Base-by-base conservation (phyloP, 2,329 filamentous ascomycete species). In the Penicillium sp. region DNA sequence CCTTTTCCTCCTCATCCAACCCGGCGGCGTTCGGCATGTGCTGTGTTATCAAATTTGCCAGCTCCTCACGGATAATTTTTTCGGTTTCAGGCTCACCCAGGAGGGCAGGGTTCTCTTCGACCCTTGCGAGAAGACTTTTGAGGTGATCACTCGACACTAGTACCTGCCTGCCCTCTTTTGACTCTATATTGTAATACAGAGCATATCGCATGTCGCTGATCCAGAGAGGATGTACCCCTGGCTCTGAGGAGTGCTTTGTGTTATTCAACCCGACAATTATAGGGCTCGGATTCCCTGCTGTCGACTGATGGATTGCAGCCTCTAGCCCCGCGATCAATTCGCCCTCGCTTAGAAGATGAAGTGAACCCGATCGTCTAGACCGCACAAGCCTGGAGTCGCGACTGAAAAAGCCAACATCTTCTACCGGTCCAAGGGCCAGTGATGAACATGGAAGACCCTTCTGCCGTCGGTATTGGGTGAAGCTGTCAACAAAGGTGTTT, bases 401-500 rank as follows among this genome's bases (percentile, higher is more conserved):
- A n/a, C 18, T 16, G n/a, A 43, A 7, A 6, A 16, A 14, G 39
- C 58, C 58, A 4, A 60, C 27, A 18, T 40, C 58, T 3, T 57
- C 58, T 2, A 60, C 54, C 4, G 58, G 52, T 78, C 68, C 68
- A 3, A 73, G 54, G 35, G 68, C 55, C 11, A 73, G 41, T 2
- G 59, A 33, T 3, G 55, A 62, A 6, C 60, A 63, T 2, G 64
- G 53, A 0, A 67, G 52, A 2, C 69, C 70, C 1, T 54, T 44
- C 4, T 16, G 14, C 0, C 47, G 63, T 2, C 75, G 66, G 36
- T 73, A 71, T 0, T 60, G 33, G 2, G 56, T 55, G 7, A 72
- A 63, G 1, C 63, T 56, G 47, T 79, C 74, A 16, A 75, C 67
- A 55, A 74, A 80, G 0, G 69, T 69, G 39, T 75, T 77, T 1